Evolutionary conservation across 805 yeast genomes (phyloP).

Genomic region (Candida peoriensis): DNA sequence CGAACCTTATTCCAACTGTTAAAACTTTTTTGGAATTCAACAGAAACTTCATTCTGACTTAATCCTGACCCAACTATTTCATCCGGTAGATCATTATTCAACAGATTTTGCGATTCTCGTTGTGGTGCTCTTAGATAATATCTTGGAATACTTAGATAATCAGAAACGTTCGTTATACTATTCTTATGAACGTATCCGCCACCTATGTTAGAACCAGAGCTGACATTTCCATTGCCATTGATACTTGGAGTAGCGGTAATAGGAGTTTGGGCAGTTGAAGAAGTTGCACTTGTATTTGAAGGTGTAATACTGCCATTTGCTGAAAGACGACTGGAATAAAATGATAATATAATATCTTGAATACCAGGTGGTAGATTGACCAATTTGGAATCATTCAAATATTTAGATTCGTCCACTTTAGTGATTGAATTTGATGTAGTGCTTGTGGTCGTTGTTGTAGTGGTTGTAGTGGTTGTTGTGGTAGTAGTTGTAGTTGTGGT

Average conservation of each 20-base stretch:
- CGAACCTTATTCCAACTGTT: constrained; percentile 9
- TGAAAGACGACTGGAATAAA: constrained; percentile 16
- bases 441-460: background rate
- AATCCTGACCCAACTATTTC: background rate
- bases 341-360: constrained; percentile 26
- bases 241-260: background rate
- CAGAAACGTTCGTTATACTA: constrained; percentile 3
- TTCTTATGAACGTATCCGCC: background rate
- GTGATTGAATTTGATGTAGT: constrained; percentile 8
- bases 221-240: too few relatives aligned
- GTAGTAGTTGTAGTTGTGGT: background rate
- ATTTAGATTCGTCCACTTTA: constrained; percentile 14
- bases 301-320: constrained; percentile 3
- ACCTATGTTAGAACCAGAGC: too few relatives aligned
- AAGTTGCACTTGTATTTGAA: background rate
- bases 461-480: background rate
- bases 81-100: background rate
- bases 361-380: constrained; percentile 26
- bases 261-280: constrained; percentile 2
- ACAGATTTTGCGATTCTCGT: too few relatives aligned
- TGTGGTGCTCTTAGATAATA: constrained; percentile 5
- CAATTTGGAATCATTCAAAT: constrained; percentile 16
- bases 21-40: constrained; percentile 13
- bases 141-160: constrained; percentile 7
- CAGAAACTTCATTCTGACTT: constrained; percentile 6